Evolutionary conservation across 352 stramenopile genomes (phyloP), one percentile per base, ranked within the genome.

Genomic region (Pythium dissimile): DNA sequence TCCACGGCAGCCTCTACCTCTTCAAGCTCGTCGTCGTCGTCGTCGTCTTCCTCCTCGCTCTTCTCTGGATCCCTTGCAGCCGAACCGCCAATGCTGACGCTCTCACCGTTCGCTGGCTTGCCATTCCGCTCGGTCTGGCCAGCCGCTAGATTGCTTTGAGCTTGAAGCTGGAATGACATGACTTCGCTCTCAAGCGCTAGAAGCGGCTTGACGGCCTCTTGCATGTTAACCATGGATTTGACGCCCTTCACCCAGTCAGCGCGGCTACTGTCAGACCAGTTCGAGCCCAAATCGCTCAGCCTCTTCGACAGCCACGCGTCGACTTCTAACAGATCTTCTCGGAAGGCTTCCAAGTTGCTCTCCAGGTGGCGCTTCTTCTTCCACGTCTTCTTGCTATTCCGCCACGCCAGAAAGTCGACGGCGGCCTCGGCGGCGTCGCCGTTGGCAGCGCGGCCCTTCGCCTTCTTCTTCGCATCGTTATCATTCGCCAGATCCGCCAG

Each of bases 401-500:
- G 66, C 85, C 85, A 95, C 6, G 62, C 38, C 12, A 76, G 21
- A 24, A 92, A 85, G 20, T 78, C 70, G 27, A 49, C 48, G 13
- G 52, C 60, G 11, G 54, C 48, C 1, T 60, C 59, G 15, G 43
- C 21, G 1, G 35, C 45, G 28, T 46, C 43, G n/a, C 52, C 34
- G 31, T 48, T 61, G 13, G 42, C 9, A 23, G 31, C 1, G 13
- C 41, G 50, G n/a, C 39, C 30, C 21, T 68, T 68, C 7, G 39
- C 60, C 11, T 77, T 77, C 48, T 90, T 88, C 55, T 77, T 79
- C 3, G 61, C 52, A 12, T 64, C 60, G 26, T 46, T 76, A 27
- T 89, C 83, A 37, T 89, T 89, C 10, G 86, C 42, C 8, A 92
- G 31, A 46, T 93, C 81, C 10, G 83, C 85, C 28, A 93, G 84